These are phyloP conservation scores for Rhynchosporium agropyri DNA, from an alignment of 2,329 filamentous ascomycete genomes.

Conservation along the genomic window DNA sequence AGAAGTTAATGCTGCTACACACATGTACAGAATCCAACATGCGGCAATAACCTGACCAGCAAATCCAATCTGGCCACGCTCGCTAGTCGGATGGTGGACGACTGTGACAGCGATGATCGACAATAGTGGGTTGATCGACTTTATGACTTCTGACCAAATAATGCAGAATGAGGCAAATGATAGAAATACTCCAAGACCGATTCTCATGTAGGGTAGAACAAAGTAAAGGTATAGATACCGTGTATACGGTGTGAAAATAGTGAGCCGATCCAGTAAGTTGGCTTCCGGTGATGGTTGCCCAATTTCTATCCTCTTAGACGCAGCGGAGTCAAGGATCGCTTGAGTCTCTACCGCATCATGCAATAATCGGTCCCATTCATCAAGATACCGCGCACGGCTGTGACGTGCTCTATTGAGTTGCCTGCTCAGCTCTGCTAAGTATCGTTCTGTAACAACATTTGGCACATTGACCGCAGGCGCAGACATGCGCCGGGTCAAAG, in stretches of 20 bases:
- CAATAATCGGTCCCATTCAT: constrained; percentile 83
- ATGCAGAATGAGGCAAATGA: constrained; percentile 78
- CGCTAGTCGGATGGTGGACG: constrained; percentile 62
- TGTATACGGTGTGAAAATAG: constrained; percentile 75
- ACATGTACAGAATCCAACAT: constrained; percentile 96
- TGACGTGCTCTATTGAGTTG: constrained; percentile 81
- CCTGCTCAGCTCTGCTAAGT: constrained; percentile 85
- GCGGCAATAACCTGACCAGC: constrained; percentile 83
- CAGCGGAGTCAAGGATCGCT: constrained; percentile 79
- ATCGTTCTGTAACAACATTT: constrained; percentile 87
- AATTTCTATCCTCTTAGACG: constrained; percentile 80
- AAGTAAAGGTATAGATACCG: constrained; percentile 79
- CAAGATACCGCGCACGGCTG: constrained; percentile 77
- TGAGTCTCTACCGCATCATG: constrained; percentile 75
- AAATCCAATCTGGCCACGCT: constrained; percentile 78
- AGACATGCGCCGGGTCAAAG: constrained; percentile 46
- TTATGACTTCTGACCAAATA: constrained; percentile 92
- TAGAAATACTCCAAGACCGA: constrained; percentile 67
- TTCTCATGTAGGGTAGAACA: constrained; percentile 68
- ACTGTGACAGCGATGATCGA: constrained; percentile 67
- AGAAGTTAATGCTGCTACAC: constrained; percentile 80
- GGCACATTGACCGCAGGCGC: constrained; percentile 60
- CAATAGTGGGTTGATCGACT: constrained; percentile 74
- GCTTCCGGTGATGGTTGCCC: constrained; percentile 59
- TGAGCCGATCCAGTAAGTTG: constrained; percentile 56